phyloP scores from a whole-genome alignment of 2,329 filamentous ascomycete genomes.

The Annulohypoxylon truncatum region DNA sequence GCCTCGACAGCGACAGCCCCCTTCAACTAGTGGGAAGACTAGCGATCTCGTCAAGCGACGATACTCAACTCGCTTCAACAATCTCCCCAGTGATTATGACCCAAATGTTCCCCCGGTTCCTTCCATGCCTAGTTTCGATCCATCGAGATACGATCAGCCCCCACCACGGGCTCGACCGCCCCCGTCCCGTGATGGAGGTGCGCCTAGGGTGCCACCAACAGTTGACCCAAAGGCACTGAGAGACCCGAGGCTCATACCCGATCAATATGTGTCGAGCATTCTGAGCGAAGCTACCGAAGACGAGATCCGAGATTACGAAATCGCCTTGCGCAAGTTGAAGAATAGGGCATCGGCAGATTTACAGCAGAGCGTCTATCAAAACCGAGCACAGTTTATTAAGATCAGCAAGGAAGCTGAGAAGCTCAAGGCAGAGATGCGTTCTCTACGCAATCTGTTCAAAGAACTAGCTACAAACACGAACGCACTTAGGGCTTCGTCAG shows the following conservation, averaged over 20 bases:
- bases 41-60: slow-evolving; percentile 91
- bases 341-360: slow-evolving; percentile 83
- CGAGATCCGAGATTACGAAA: slow-evolving; percentile 85
- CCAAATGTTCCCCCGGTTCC: slow-evolving; percentile 79
- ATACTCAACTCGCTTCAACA: slow-evolving; percentile 93
- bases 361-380: slow-evolving; percentile 96
- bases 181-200: slow-evolving; percentile 62
- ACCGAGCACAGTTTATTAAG: slow-evolving; percentile 97
- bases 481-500: slow-evolving; percentile 70
- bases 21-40: slow-evolving; percentile 69
- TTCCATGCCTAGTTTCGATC: slow-evolving; percentile 66
- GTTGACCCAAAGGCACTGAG: slow-evolving; percentile 82
- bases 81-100: slow-evolving; percentile 76
- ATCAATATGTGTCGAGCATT: slow-evolving; percentile 80
- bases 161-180: slow-evolving; percentile 60
- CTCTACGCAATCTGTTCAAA: slow-evolving; percentile 88
- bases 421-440: slow-evolving; percentile 94
- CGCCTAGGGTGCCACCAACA: slow-evolving; percentile 66
- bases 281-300: slow-evolving; percentile 88
- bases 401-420: slow-evolving; percentile 99
- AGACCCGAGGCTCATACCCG: slow-evolving; percentile 81
- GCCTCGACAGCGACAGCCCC: slow-evolving; percentile 55
- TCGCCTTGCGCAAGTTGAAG: slow-evolving; percentile 80
- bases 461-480: slow-evolving; percentile 86
- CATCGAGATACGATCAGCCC: slow-evolving; percentile 64